These are phyloP conservation scores for Pigoraptor vietnamica DNA, from an alignment of 78 protist species.

Conservation along the genomic window DNA sequence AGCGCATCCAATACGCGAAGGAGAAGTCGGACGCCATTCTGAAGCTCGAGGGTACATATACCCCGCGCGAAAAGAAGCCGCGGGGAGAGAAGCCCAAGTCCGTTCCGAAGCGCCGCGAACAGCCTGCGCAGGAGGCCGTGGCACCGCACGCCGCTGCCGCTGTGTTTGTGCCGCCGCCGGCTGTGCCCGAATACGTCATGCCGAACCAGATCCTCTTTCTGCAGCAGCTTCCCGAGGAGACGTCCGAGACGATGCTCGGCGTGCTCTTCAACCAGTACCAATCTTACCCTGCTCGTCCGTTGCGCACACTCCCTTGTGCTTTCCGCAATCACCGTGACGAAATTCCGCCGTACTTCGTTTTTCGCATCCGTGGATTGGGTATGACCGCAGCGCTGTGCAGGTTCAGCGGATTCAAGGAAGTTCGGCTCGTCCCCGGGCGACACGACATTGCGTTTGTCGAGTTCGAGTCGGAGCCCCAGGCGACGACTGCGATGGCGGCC, in stretches of 20 bases:
- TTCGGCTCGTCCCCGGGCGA: conserved; percentile 66
- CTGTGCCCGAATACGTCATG: conserved; percentile 39
- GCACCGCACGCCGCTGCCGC: background rate
- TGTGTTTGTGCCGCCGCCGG: no score
- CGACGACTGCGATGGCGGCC: background rate
- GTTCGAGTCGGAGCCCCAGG: conserved; percentile 45
- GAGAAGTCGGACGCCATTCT: background rate
- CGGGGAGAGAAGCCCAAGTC: background rate
- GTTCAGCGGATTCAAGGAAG: conserved; percentile 75
- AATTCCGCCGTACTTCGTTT: no score
- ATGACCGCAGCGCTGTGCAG: no score
- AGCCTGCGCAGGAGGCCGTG: background rate
- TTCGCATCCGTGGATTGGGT: no score
- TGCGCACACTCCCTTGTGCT: background rate
- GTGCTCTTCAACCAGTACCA: conserved; percentile 67
- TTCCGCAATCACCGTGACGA: no score
- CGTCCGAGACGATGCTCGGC: conserved; percentile 52
- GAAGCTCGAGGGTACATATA: background rate
- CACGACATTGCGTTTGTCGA: conserved; percentile 85
- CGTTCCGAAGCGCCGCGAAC: background rate
- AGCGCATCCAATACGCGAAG: background rate
- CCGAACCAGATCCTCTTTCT: conserved; percentile 53
- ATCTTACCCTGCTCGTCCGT: background rate
- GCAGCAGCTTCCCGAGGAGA: conserved; percentile 70
- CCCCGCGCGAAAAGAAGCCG: background rate